A percentile compares a stretch with the other conserved stretches of the same genome.
Evolutionary conservation across 2,329 filamentous ascomycete genomes (phyloP).

Genomic region (Fusarium nematophilum): DNA sequence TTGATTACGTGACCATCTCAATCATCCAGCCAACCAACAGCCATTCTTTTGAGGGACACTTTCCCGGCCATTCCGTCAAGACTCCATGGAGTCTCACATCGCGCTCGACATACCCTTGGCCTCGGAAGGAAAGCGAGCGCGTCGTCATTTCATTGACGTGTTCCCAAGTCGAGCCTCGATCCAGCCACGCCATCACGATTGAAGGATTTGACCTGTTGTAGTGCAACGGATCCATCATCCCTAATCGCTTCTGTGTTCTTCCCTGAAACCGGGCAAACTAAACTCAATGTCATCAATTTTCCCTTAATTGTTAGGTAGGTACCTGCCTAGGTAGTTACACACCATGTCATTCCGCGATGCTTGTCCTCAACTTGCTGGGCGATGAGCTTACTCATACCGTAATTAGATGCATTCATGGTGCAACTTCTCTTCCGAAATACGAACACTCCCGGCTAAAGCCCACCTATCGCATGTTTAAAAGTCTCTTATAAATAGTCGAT

Average conservation of each 20-base stretch:
- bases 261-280: not conserved
- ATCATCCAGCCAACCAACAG: not conserved
- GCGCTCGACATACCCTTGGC: not conserved
- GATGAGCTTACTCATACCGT: too few species aligned
- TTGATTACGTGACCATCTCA: conserved; percentile 13
- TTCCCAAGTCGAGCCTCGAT: conserved; percentile 26
- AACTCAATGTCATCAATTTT: not conserved
- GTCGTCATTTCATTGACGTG: conserved; percentile 21
- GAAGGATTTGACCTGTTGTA: conserved; percentile 3
- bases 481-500: too few species aligned
- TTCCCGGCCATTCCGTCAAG: conserved; percentile 26
- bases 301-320: too few species aligned
- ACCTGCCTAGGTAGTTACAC: too few species aligned
- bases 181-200: conserved; percentile 21
- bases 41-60: not conserved
- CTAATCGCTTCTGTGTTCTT: not conserved
- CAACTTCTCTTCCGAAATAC: too few species aligned
- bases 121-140: conserved; percentile 5
- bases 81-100: not conserved
- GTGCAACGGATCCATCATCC: not conserved
- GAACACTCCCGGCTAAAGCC: too few species aligned
- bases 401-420: too few species aligned
- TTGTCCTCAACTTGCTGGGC: too few species aligned
- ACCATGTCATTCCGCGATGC: not conserved
- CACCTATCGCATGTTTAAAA: too few species aligned